These are phyloP conservation scores for Spiraea crenata DNA, from an alignment of 331 rosid species.

Conservation along the genomic window DNA sequence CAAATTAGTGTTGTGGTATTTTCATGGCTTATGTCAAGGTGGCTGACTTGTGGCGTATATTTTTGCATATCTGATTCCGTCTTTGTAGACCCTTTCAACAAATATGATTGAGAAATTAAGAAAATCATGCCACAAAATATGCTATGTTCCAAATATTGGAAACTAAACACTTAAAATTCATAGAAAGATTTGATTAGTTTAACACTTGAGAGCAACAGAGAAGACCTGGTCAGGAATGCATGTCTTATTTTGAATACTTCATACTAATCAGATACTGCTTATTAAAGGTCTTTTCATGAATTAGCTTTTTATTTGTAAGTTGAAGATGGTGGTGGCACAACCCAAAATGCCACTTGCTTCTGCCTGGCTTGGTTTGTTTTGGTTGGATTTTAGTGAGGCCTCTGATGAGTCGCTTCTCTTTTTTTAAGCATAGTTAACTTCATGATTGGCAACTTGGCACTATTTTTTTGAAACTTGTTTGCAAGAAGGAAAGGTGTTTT, in stretches of 20 bases:
- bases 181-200: too few species aligned
- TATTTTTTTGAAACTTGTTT: background rate
- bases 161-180: too few species aligned
- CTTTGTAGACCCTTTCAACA: too few species aligned
- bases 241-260: background rate
- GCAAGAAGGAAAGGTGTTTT: too few species aligned
- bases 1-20: too few species aligned
- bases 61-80: too few species aligned
- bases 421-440: background rate
- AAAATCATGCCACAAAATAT: too few species aligned
- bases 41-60: too few species aligned
- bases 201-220: background rate
- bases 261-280: too few species aligned
- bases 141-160: too few species aligned
- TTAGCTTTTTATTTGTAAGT: background rate
- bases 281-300: background rate
- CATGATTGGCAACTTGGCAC: conserved; percentile 2
- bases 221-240: background rate
- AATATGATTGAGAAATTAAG: too few species aligned
- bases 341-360: background rate
- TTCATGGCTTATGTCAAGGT: too few species aligned
- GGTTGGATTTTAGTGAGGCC: background rate
- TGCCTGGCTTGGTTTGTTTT: background rate
- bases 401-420: background rate
- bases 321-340: conserved; percentile 1